Evolutionary conservation across 805 yeast genomes (phyloP), one percentile per base, ranked within the genome.

Genomic region (Starmerella sirachaensis): DNA sequence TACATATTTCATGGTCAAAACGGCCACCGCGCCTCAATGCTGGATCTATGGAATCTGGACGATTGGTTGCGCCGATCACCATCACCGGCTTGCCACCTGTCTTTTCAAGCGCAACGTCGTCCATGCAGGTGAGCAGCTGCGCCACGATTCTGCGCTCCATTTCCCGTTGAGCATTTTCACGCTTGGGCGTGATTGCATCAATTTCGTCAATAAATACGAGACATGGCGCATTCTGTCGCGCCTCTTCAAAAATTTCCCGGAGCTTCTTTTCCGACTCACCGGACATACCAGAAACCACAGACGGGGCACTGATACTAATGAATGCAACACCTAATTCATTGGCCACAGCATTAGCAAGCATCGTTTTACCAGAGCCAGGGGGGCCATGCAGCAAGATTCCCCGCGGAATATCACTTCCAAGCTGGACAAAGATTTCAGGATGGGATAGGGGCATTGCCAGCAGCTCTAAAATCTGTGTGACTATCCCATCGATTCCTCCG

Each of bases 131-230:
- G 29, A 91, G 65, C 44, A 91, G 65, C 56, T 91, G 98, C 0
- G 97, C 97, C 2, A 91, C 98, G 21, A 91, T 88, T 56, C 98
- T 69, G 49, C 91, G 72, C 57, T 91, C 98, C 97, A 91, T 91
- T 61, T 91, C 98, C 50, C 98, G 68, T 58, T 85, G 96, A 3
- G 95, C 97, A 19, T 94, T 94, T 57, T 91, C 98, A 61, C 98
- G 72, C 56, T 91, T 91, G 1, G 98, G 98, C 0, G 98, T 91
- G 37, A 91, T 86, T 10, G 98, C 95, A 60, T 91, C 98, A 49
- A 91, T 91, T 58, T 91, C 98, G 62, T 91, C 98, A 53, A 91
- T 77, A 53, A 91, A 91, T 35, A 91, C 70, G 20, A 91, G 62
- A 59, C 96, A 86, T 7, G 98, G 98, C 1, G 98, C 98, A 38